Conservation (phyloP, 257 asterid species). For the Ilex asprella region DNA sequence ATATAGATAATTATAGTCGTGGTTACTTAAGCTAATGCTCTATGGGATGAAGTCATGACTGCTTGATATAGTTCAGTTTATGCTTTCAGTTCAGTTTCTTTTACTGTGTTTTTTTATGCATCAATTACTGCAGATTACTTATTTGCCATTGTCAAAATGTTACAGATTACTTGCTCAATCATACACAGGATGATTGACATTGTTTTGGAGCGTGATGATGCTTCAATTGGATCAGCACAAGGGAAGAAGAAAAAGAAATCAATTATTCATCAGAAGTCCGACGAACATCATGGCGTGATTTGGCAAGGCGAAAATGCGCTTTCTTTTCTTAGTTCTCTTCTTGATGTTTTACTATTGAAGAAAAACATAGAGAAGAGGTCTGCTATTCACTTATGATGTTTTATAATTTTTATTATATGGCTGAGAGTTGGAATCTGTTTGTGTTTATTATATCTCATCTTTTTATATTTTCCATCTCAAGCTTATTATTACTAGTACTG, state of each 20-base stretch:
- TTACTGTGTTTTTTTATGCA: not conserved
- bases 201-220: constrained; percentile 31
- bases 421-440: constrained; percentile 1
- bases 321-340: constrained; percentile 52
- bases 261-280: constrained; percentile 22
- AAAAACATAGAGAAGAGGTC: constrained; percentile 70
- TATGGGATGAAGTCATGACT: too few species aligned
- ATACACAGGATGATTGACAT: constrained; percentile 47
- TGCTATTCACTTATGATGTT: constrained; percentile 9
- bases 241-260: constrained; percentile 61
- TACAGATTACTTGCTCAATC: constrained; percentile 54
- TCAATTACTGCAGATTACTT: constrained; percentile 8
- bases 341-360: constrained; percentile 72
- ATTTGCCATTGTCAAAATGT: constrained; percentile 12
- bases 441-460: too few species aligned
- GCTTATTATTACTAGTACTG: constrained; percentile 9
- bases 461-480: too few species aligned
- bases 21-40: too few species aligned
- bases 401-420: not conserved
- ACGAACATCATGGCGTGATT: constrained; percentile 19
- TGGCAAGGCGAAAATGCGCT: constrained; percentile 32
- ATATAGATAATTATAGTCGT: too few species aligned
- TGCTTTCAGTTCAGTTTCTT: not conserved
- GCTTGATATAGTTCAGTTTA: not conserved
- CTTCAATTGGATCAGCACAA: constrained; percentile 25